Evolutionary conservation across 345 rosid species (phyloP).

Genomic region (Pelargonium nanum): DNA sequence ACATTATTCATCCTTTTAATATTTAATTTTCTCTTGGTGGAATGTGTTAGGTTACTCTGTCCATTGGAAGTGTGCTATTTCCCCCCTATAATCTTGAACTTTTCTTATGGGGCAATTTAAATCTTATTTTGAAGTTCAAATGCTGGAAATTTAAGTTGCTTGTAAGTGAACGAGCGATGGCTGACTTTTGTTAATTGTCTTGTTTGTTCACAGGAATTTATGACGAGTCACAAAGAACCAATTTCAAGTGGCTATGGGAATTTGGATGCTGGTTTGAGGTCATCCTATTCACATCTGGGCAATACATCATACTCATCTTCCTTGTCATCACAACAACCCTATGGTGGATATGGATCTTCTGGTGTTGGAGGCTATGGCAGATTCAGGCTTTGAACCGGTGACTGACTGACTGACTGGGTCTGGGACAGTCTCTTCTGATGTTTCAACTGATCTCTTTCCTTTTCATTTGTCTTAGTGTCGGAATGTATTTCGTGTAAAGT

Average conservation of each 20-base stretch:
- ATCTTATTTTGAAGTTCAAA: neutral
- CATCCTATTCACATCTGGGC: conserved; percentile 25
- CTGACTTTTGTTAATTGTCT: neutral
- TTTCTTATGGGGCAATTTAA: too few relatives aligned
- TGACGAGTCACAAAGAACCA: conserved; percentile 31
- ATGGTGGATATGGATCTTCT: conserved; percentile 29
- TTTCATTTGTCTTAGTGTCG: neutral
- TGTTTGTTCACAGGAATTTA: conserved; percentile 29
- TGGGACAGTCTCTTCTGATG: neutral
- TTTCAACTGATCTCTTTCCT: neutral
- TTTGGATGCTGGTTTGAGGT: conserved; percentile 24
- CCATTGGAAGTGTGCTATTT: too few relatives aligned
- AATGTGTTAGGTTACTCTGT: too few relatives aligned
- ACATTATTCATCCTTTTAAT: too few relatives aligned
- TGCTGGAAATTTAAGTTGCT: too few relatives aligned
- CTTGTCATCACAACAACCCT: conserved; percentile 19
- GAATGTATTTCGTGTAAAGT: neutral
- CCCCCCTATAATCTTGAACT: too few relatives aligned
- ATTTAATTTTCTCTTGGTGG: too few relatives aligned
- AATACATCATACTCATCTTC: conserved; percentile 16
- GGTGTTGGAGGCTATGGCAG: conserved; percentile 27
- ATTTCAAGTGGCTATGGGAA: conserved; percentile 25
- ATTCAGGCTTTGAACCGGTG: conserved; percentile 24
- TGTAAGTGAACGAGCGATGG: neutral
- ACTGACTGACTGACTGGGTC: too few relatives aligned